Base-by-base conservation (phyloP, 352 stramenopile species). In the Phytophthora ramorum region DNA sequence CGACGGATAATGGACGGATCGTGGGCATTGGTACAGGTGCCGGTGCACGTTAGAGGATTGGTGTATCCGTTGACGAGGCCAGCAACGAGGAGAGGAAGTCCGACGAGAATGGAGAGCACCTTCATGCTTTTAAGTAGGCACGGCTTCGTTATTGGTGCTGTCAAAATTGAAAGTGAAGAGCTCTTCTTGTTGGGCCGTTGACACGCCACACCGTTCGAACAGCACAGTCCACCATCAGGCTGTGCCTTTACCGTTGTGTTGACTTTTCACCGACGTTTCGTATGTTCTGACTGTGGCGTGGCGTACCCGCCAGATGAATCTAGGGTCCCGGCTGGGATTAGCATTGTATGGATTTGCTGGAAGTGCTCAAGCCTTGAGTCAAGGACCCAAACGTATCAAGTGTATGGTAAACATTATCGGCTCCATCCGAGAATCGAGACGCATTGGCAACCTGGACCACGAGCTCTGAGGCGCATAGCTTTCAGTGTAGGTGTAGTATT, bases 1-100 rank as follows among this genome's bases (percentile, higher is more conserved):
- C 73, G 70, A 20, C 76, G 73, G 50, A 85, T 83, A 46, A 87
- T 83, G 37, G 78, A 76, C 10, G 78, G 76, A 34, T 87, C 76
- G 57, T 87, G 78, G 1, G 76, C 64, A 22, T 87, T 85, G 37
- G 61, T 74, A 30, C 69, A 78, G 35, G 58, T 64, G 3, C 70
- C 70, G 26, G 56, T 58, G 35, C 70, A 78, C 8, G 46, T 45
- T 40, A 68, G 46, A 0, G 70, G 66, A 24, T 61, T 73, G 16
- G 70, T 30, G 30, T 75, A 72, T 17, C 59, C 66, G 44, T 22
- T 51, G 5, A 63, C 62, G 10, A 69, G 19, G 9, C 24, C 16
- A n/a, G 55, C 30, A 4, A 75, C 35, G 12, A 75, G 19, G 37
- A 75, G 32, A 3, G 60, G 24, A 7, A 70, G 55, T 22, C n/a